These are phyloP conservation scores for Cladosporium sp. DNA, from an alignment of 2,329 filamentous ascomycete genomes.

Conservation along the genomic window DNA sequence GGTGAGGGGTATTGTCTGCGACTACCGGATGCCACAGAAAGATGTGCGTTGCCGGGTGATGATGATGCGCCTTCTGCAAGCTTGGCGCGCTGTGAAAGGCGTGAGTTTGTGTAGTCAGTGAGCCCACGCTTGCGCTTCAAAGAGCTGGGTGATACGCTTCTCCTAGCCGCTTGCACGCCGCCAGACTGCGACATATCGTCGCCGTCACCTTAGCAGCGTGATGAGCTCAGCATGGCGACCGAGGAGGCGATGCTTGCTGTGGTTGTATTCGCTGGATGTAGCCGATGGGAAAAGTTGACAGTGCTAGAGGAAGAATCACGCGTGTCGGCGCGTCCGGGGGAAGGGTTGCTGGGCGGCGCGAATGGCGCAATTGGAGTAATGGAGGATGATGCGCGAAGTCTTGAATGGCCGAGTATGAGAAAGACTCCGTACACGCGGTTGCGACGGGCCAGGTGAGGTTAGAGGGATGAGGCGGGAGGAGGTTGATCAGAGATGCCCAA, in stretches of 20 bases:
- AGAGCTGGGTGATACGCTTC: slow-evolving; percentile 22
- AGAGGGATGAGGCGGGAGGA: slow-evolving; percentile 1
- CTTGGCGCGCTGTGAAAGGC: slow-evolving; percentile 13
- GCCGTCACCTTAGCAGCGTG: slow-evolving; percentile 15
- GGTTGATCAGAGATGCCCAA: not conserved
- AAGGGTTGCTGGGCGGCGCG: not conserved
- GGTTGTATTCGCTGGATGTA: not conserved
- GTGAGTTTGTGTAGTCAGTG: slow-evolving; percentile 11
- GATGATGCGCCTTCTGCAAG: slow-evolving; percentile 8
- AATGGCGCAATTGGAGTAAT: not conserved
- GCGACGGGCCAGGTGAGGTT: not conserved
- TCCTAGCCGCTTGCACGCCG: slow-evolving; percentile 19
- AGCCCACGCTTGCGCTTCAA: slow-evolving; percentile 26
- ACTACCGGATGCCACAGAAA: slow-evolving; percentile 12
- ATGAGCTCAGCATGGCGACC: slow-evolving; percentile 11
- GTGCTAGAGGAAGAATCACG: slow-evolving; percentile 3
- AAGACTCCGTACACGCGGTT: not conserved
- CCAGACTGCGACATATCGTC: slow-evolving; percentile 28
- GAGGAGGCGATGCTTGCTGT: not conserved
- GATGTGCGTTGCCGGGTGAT: not conserved
- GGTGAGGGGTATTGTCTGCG: slow-evolving; percentile 26
- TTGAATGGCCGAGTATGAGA: not conserved
- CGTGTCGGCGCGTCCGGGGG: slow-evolving; percentile 5
- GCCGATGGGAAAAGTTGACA: slow-evolving; percentile 9
- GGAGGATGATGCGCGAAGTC: not conserved